Base-by-base conservation (phyloP, 2,329 filamentous ascomycete genomes). In the Cytospora mali region DNA sequence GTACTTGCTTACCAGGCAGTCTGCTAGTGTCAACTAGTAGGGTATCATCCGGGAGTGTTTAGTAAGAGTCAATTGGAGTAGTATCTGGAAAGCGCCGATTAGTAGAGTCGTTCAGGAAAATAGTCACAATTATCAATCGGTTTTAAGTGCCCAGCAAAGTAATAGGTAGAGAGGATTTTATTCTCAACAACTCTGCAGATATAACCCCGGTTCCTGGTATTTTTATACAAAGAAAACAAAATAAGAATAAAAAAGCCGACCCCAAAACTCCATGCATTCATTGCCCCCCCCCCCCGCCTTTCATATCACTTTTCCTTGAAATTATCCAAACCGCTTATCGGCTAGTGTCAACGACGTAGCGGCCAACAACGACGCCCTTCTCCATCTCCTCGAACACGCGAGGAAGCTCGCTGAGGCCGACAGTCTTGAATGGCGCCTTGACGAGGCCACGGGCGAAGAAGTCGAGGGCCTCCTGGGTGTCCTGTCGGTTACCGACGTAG, bases 401-500 rank as follows among this genome's bases (percentile, higher is more conserved):
- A 68, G 89, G 85, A 67, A 98, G 81, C 77, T 97, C 84, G 71
- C 87, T 89, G 64, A 97, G 81, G 16, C 92, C 92, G 58, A 92
- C 87, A 9, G 86, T 85, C 88, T 97, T 96, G 85, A 84, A 95
- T 9, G 94, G 94, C 6, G 88, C 88, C 73, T 92, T 89, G 83
- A 98, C 93, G 67, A 96, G 79, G 18, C 94, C 94, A 25, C 90
- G 84, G 62, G 84, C 80, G 82, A 86, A 97, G 81, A 97, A 97
- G 69, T 97, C 93, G 66, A 98, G 82, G 3, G 94, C 93, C 81
- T 98, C 94, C 58, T 88, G 85, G 1, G 88, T 89, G 75, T 98
- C 94, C 74, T 90, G 88, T 69, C 94, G 86, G 81, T 96, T 97
- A 62, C 94, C 94, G 69, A 98, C 94, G 74, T 97, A 97, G 70